Evolutionary conservation across 2,329 filamentous ascomycete genomes (phyloP), one percentile per base, ranked within the genome.

Genomic region (Harringtonia lauricola): DNA sequence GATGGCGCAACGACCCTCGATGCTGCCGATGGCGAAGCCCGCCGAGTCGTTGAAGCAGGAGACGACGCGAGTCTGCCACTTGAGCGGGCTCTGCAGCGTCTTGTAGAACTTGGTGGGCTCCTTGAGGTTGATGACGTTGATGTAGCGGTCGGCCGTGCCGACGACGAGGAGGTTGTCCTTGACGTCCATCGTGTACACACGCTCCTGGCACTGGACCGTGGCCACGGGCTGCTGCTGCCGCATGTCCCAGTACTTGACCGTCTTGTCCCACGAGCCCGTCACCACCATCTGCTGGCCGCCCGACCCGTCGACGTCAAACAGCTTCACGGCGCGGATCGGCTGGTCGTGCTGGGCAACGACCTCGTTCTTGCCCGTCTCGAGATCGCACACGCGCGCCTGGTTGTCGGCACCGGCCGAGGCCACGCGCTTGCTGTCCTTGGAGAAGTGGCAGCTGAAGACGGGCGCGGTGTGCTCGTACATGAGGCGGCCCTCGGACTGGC

Each of bases 21-120:
- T 95, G 59, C 86, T 94, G 43, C 92, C 92, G 41, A 98, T 86
- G 1, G 92, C 92, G 58, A 94, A 98, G 7, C 92, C 92, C 1
- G 80, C 81, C 8, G 87, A 84, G 60, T 98, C 90, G 14, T 82
- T 80, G 62, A 98, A 98, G 69, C 90, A 96, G 67, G 84, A 92
- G 41, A 96, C 86, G 13, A 94, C 87, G 46, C 90, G 74, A 2
- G 92, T 98, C 72, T 98, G 92, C 87, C 89, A 98, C 68, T 98
- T 98, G 36, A 98, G 74, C 3, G 92, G 92, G 58, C 87, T 95
- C 65, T 95, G 87, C 41, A 95, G 75, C 10, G 86, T 90, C 74
- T 98, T 98, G 76, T 94, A 95, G 64, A 95, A 87, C 55, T 86
- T 87, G 42, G 77, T 78, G 4, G 92, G 92, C 48, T 94, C 82